Conservation (phyloP, 2,329 filamentous ascomycete species). For the Chalara sp. region DNA sequence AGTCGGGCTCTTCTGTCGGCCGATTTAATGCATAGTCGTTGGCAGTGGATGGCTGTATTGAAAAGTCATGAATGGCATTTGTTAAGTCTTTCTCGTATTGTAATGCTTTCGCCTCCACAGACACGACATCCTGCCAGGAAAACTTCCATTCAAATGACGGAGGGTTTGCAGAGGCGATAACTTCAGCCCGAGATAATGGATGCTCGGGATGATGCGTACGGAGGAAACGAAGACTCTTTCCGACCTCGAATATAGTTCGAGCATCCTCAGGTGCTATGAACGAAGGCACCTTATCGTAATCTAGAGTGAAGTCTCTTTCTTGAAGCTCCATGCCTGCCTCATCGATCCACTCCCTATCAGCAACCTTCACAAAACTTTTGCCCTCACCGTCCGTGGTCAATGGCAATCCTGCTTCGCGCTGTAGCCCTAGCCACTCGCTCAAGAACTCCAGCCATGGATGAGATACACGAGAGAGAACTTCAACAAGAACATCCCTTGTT, state of each 20-base stretch:
- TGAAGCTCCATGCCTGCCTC: constrained; percentile 51
- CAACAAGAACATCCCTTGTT: constrained; percentile 57
- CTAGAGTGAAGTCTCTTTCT: constrained; percentile 56
- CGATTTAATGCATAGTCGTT: neutral
- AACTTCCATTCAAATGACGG: constrained; percentile 63
- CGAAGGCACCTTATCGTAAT: constrained; percentile 57
- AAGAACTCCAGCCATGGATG: constrained; percentile 61
- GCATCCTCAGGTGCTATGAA: constrained; percentile 68
- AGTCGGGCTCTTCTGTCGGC: neutral
- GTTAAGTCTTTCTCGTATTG: constrained; percentile 41
- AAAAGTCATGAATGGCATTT: constrained; percentile 24
- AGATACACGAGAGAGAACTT: constrained; percentile 57
- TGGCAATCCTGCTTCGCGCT: constrained; percentile 47
- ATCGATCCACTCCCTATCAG: constrained; percentile 46
- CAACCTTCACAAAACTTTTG: constrained; percentile 54
- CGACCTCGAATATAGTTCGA: constrained; percentile 70
- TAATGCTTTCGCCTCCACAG: constrained; percentile 53
- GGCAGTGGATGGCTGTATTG: neutral
- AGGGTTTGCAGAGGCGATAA: constrained; percentile 39
- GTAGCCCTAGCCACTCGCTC: constrained; percentile 70
- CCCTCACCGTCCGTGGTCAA: constrained; percentile 41
- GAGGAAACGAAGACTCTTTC: constrained; percentile 68
- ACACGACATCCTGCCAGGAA: constrained; percentile 62
- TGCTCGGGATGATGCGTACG: constrained; percentile 65
- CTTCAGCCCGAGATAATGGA: constrained; percentile 50